Evolutionary conservation across 2,329 filamentous ascomycete species (phyloP).

Genomic region (Penicillium vulpinum): DNA sequence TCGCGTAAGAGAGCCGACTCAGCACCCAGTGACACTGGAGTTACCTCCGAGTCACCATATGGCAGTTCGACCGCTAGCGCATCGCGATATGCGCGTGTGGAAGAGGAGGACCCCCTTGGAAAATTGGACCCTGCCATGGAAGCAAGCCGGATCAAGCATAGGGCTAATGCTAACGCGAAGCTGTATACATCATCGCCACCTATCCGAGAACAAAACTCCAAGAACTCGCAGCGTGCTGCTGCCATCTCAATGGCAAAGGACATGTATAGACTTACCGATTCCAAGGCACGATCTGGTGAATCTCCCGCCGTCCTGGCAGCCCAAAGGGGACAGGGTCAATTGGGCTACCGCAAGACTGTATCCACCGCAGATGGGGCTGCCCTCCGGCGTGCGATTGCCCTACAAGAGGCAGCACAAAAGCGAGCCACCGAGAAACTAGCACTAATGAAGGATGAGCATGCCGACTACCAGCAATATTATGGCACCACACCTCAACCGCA

Average conservation of each 20-base stretch:
- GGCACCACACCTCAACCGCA: constrained; percentile 54
- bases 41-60: constrained; percentile 50
- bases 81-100: constrained; percentile 54
- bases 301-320: constrained; percentile 29
- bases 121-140: constrained; percentile 49
- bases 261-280: constrained; percentile 69
- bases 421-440: constrained; percentile 80
- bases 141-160: constrained; percentile 63
- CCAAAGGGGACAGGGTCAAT: constrained; percentile 37
- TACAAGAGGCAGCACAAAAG: constrained; percentile 85
- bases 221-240: constrained; percentile 74
- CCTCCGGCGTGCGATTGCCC: constrained; percentile 40
- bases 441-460: constrained; percentile 71
- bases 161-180: constrained; percentile 68
- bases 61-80: constrained; percentile 72
- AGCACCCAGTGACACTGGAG: constrained; percentile 50
- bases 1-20: constrained; percentile 65
- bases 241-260: constrained; percentile 86
- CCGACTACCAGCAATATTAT: constrained; percentile 75
- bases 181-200: constrained; percentile 79
- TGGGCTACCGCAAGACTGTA: constrained; percentile 34
- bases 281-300: constrained; percentile 26
- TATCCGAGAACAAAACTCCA: constrained; percentile 69
- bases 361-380: constrained; percentile 26
- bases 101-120: constrained; percentile 48